phyloP scores from a whole-genome alignment of 371 early-diverging fungal species.

The Mortierella polycephala region DNA sequence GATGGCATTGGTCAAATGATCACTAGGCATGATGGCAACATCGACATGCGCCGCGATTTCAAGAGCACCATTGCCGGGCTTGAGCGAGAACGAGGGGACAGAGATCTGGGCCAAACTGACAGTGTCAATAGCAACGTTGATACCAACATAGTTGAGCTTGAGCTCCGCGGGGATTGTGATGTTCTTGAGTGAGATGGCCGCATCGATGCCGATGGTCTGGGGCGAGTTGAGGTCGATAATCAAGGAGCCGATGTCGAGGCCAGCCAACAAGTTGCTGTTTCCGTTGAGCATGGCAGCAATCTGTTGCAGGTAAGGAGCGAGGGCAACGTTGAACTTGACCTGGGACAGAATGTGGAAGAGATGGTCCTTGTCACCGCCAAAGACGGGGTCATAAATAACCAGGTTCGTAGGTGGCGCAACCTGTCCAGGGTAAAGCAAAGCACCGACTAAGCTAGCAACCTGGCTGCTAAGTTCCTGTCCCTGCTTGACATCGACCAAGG shows the following conservation, averaged over 20 bases:
- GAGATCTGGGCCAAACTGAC: conserved; percentile 39
- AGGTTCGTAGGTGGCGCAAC: conserved; percentile 40
- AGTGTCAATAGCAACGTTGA: conserved; percentile 39
- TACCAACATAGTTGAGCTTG: conserved; percentile 53
- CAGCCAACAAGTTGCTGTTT: conserved; percentile 32
- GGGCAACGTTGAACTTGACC: conserved; percentile 36
- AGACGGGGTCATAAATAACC: conserved; percentile 49
- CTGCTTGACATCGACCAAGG: conserved; percentile 35
- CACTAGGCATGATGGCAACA: conserved; percentile 27
- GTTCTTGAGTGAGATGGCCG: conserved; percentile 36
- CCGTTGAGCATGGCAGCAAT: conserved; percentile 32
- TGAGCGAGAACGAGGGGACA: conserved; percentile 37
- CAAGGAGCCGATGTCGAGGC: conserved; percentile 41
- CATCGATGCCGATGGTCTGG: conserved; percentile 51
- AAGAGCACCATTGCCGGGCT: conserved; percentile 29
- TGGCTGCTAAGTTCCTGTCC: conserved; percentile 21
- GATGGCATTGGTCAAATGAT: conserved; percentile 23
- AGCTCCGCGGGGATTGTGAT: conserved; percentile 45
- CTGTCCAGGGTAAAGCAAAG: conserved; percentile 42
- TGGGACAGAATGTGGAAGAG: conserved; percentile 46
- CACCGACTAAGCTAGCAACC: conserved; percentile 40
- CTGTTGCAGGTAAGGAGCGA: conserved; percentile 42
- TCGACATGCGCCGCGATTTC: conserved; percentile 39
- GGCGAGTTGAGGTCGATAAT: conserved; percentile 43
- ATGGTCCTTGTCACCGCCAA: conserved; percentile 47